phyloP scores from a whole-genome alignment of 768 basidiomycete species.

The Russula olivacea region DNA sequence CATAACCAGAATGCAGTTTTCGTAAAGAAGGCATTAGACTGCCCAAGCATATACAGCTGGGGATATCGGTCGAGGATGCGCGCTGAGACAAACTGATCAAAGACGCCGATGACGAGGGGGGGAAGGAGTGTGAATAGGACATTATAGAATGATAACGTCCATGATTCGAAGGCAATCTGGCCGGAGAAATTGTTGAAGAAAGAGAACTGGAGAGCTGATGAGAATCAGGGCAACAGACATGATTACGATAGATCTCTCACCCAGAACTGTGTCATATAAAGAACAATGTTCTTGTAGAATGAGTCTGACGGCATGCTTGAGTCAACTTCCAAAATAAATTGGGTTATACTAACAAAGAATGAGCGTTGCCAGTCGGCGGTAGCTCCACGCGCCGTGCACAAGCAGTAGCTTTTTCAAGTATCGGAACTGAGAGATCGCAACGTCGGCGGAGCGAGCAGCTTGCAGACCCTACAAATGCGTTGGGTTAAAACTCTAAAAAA shows the following conservation, averaged over 20 bases:
- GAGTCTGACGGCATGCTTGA: constrained; percentile 52
- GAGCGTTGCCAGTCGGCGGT: constrained; percentile 88
- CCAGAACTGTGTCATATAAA: constrained; percentile 99
- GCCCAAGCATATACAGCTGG: constrained; percentile 90
- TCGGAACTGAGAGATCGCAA: constrained; percentile 97
- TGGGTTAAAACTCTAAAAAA: neutral
- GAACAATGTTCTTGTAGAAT: constrained; percentile 97
- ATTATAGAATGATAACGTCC: constrained; percentile 97
- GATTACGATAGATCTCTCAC: constrained; percentile 39
- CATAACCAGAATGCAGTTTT: constrained; percentile 90
- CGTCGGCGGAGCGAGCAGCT: constrained; percentile 95
- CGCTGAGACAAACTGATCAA: constrained; percentile 98
- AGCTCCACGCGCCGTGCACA: constrained; percentile 99
- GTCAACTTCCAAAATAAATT: constrained; percentile 14
- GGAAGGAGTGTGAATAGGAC: constrained; percentile 94
- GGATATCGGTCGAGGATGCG: constrained; percentile 96
- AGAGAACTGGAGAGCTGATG: constrained; percentile 60
- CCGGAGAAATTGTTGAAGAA: constrained; percentile 99
- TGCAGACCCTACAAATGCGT: constrained; percentile 67
- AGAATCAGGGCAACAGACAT: constrained; percentile 20
- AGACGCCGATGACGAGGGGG: constrained; percentile 94
- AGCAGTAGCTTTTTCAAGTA: constrained; percentile 91
- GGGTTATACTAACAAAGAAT: constrained; percentile 71
- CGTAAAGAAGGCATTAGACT: constrained; percentile 90
- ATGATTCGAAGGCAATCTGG: constrained; percentile 97